phyloP scores from a whole-genome alignment of 75 land plant species.

The Pinus tabuliformis region DNA sequence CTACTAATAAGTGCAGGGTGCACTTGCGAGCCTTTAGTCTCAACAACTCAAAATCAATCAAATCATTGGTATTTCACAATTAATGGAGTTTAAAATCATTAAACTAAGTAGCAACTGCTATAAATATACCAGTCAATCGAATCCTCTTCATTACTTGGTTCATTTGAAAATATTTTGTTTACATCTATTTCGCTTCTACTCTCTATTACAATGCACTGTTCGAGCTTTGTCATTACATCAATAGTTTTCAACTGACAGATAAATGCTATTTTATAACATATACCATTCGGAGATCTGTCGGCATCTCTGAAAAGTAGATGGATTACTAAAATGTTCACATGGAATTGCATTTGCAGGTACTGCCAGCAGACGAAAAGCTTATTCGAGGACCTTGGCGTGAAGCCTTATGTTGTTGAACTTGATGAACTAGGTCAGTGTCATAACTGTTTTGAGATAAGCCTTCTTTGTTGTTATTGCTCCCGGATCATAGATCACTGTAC shows the following conservation, averaged over 20 bases:
- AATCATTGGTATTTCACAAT: background rate
- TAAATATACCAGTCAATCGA: background rate
- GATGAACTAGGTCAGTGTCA: slow-evolving; percentile 8
- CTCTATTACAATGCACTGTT: background rate
- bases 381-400: slow-evolving; percentile 8
- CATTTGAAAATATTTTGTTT: background rate
- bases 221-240: background rate
- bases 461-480: background rate
- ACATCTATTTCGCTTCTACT: background rate
- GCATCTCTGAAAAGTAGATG: background rate
- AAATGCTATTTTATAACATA: background rate
- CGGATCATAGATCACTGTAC: background rate
- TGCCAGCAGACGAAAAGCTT: slow-evolving; percentile 5
- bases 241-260: background rate
- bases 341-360: slow-evolving; percentile 4
- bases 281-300: background rate
- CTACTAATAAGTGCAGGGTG: background rate
- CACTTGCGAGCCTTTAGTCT: background rate
- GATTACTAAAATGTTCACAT: background rate
- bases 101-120: too few relatives aligned
- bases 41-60: background rate
- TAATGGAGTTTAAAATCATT: too few relatives aligned
- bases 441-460: background rate
- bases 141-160: background rate
- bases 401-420: slow-evolving; percentile 8